These are phyloP conservation scores for Penicillium paradoxum DNA, from an alignment of 495 filamentous ascomycete species.

Conservation along the genomic window DNA sequence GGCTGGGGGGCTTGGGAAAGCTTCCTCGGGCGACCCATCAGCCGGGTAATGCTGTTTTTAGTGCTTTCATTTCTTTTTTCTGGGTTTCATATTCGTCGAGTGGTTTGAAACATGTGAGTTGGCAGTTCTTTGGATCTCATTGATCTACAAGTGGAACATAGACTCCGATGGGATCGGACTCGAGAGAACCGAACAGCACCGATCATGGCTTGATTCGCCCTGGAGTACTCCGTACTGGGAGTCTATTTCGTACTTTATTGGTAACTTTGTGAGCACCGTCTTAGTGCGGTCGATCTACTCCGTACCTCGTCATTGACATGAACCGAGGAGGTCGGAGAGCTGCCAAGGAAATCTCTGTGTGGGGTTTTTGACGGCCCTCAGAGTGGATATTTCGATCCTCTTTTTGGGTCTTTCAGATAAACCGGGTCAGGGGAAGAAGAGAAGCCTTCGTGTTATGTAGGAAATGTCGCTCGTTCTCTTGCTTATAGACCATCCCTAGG, in stretches of 20 bases:
- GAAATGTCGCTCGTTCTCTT: background rate
- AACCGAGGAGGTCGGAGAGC: background rate
- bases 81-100: background rate
- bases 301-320: background rate
- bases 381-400: background rate
- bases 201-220: conserved; percentile 1
- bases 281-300: background rate
- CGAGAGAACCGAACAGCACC: conserved; percentile 2
- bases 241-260: background rate
- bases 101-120: background rate
- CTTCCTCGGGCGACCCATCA: background rate
- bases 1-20: background rate
- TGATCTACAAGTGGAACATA: background rate
- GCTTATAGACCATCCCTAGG: background rate
- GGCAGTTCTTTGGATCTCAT: background rate
- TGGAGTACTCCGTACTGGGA: too few species aligned
- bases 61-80: background rate
- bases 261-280: background rate
- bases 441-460: background rate
- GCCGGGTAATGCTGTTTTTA: background rate
- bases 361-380: background rate
- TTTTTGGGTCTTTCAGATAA: background rate
- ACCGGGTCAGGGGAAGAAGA: background rate
- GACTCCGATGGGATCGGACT: background rate
- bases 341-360: background rate